A percentile compares a stretch with the other conserved stretches of the same genome.
phyloP scores from a whole-genome alignment of 345 rosid genomes.

The Brassica napus region DNA sequence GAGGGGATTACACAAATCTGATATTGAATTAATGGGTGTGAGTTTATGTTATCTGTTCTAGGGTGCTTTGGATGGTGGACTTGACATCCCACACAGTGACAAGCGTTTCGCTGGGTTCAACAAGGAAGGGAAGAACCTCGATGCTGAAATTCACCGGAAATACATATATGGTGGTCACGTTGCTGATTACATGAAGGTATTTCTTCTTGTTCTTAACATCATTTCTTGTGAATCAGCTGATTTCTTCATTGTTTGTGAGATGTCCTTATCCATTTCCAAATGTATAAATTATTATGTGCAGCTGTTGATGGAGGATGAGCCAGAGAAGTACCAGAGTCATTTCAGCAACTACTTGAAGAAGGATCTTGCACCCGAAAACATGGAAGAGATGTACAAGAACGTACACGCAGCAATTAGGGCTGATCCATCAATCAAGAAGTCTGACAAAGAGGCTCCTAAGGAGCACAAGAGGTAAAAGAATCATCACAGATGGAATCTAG shows the following conservation, averaged over 20 bases:
- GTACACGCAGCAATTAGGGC: constrained; percentile 30
- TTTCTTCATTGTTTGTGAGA: neutral
- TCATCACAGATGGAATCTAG: neutral
- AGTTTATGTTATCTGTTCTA: constrained; percentile 1
- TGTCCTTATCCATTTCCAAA: neutral
- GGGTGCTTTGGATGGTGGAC: constrained; percentile 91
- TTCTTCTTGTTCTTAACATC: neutral
- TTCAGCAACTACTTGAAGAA: constrained; percentile 26
- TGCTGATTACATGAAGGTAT: constrained; percentile 65
- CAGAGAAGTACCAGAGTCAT: constrained; percentile 29
- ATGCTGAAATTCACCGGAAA: constrained; percentile 77
- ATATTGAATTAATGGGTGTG: neutral
- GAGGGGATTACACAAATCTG: too few species aligned
- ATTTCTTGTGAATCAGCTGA: neutral
- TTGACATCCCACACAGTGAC: constrained; percentile 90
- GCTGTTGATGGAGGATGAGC: constrained; percentile 44
- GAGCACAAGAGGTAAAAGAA: constrained; percentile 25
- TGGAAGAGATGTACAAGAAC: constrained; percentile 28
- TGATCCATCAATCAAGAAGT: constrained; percentile 27
- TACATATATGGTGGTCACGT: constrained; percentile 82
- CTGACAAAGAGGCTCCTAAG: constrained; percentile 21
- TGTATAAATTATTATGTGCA: neutral
- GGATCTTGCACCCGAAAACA: constrained; percentile 22
- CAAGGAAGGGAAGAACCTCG: constrained; percentile 46
- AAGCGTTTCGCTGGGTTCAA: constrained; percentile 90